Percentiles rank a stretch among this genome's conserved stretches.
These are phyloP conservation scores for Pythium rhizo-oryzae DNA, from an alignment of 352 stramenopile genomes.

Conservation along the genomic window DNA sequence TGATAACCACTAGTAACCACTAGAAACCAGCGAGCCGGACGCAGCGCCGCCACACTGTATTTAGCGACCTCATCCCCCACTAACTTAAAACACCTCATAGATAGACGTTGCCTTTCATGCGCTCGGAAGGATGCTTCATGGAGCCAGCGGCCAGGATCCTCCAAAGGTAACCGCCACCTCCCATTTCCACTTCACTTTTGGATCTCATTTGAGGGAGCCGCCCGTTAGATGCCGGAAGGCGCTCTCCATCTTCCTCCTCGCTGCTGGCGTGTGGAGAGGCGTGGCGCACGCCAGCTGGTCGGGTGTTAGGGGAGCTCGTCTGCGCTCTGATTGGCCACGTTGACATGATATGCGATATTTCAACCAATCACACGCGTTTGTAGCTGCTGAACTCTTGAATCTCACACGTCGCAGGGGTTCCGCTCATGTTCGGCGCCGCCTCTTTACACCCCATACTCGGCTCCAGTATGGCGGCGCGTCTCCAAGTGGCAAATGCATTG, in stretches of 20 bases:
- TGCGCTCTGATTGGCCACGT: conserved; percentile 11
- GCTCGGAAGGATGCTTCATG: conserved; percentile 1
- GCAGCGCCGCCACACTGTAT: neutral
- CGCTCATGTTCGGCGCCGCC: conserved; percentile 8
- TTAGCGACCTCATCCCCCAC: neutral
- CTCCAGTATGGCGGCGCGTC: neutral
- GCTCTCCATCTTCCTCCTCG: no score
- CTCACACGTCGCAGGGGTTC: conserved; percentile 27
- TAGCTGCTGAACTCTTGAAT: conserved; percentile 20
- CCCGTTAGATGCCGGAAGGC: no score
- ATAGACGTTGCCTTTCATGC: neutral
- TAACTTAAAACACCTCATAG: conserved; percentile 6
- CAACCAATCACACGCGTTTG: conserved; percentile 9
- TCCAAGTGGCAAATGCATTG: neutral
- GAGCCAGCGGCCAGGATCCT: neutral
- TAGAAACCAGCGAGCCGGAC: neutral
- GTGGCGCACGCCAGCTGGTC: conserved; percentile 17
- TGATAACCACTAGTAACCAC: no score
- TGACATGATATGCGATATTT: neutral
- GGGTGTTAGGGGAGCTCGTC: neutral
- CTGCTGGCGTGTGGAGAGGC: conserved; percentile 11
- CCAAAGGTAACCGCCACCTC: neutral
- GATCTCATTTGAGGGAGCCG: no score
- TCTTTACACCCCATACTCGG: conserved; percentile 8
- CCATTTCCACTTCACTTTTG: neutral